Conservation (phyloP, 225 moss, liverwort and hornwort species). For the Asterella californica region DNA sequence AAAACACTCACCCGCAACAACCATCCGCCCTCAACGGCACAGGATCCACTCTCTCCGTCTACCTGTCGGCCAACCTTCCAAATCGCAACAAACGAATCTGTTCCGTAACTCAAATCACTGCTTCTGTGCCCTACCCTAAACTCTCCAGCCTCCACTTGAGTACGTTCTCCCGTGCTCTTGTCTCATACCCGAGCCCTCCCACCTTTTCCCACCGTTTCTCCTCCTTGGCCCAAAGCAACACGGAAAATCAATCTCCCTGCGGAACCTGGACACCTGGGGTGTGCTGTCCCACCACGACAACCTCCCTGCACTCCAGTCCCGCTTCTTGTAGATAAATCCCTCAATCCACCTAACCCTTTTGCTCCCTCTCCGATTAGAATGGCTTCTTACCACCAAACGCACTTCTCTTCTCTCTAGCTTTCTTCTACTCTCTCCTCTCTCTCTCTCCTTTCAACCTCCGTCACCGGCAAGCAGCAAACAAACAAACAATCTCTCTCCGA, state of each 20-base stretch:
- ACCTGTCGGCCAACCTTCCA: conserved; percentile 3
- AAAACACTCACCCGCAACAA: conserved; percentile 10
- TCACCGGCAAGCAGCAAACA: conserved; percentile 12
- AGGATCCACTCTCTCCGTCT: conserved; percentile 13
- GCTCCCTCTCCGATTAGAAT: background rate
- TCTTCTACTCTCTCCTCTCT: background rate
- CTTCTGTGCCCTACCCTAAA: conserved; percentile 12
- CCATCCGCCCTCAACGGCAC: conserved; percentile 17
- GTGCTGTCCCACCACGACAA: background rate
- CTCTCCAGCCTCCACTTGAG: conserved; percentile 4
- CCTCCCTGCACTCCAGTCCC: background rate
- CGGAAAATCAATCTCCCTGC: background rate
- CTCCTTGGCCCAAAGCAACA: conserved; percentile 7
- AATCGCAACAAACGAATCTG: background rate
- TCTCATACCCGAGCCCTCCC: conserved; percentile 10
- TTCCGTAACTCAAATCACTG: background rate
- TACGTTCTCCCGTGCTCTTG: background rate
- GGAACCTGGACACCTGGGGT: background rate
- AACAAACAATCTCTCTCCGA: conserved; percentile 1
- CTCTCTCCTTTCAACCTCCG: background rate
- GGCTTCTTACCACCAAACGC: background rate
- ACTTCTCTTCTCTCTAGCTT: background rate
- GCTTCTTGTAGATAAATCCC: background rate
- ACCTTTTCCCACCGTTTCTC: conserved; percentile 6
- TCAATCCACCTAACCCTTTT: background rate